Conservation (phyloP, 305 asterid genomes). For the Euphrasia arctica region DNA sequence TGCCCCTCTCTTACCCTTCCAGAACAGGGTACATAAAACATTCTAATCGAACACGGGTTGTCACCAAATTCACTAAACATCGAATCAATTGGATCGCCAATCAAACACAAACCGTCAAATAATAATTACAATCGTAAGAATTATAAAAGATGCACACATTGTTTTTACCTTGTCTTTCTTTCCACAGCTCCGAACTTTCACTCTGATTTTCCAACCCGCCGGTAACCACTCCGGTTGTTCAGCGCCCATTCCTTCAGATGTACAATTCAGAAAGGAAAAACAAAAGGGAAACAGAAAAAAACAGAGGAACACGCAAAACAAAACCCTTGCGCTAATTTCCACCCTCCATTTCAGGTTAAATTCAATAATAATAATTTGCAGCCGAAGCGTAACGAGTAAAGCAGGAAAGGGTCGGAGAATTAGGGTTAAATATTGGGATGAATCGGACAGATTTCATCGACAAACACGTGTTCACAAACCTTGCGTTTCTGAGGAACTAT, state of each 20-base stretch:
- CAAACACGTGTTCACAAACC: slow-evolving; percentile 42
- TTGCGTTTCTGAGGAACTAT: slow-evolving; percentile 12
- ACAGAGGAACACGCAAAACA: background rate
- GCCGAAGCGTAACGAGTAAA: slow-evolving; percentile 23
- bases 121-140: background rate
- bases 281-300: background rate
- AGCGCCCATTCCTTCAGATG: slow-evolving; percentile 41
- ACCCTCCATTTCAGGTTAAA: slow-evolving; percentile 1
- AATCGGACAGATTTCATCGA: slow-evolving; percentile 31
- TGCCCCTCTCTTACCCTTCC: too few species aligned
- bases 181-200: slow-evolving; percentile 41
- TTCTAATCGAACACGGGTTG: background rate
- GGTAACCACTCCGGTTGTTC: slow-evolving; percentile 62
- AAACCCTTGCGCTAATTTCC: background rate
- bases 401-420: background rate
- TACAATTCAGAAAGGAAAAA: background rate
- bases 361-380: background rate
- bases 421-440: slow-evolving; percentile 14
- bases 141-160: slow-evolving; percentile 6
- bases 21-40: background rate
- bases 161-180: slow-evolving; percentile 48
- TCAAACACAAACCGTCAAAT: background rate
- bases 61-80: background rate
- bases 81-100: background rate
- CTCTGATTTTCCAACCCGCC: slow-evolving; percentile 56